These are phyloP conservation scores for Populus hybrid DNA, from an alignment of 441 rosid species.

Conservation along the genomic window DNA sequence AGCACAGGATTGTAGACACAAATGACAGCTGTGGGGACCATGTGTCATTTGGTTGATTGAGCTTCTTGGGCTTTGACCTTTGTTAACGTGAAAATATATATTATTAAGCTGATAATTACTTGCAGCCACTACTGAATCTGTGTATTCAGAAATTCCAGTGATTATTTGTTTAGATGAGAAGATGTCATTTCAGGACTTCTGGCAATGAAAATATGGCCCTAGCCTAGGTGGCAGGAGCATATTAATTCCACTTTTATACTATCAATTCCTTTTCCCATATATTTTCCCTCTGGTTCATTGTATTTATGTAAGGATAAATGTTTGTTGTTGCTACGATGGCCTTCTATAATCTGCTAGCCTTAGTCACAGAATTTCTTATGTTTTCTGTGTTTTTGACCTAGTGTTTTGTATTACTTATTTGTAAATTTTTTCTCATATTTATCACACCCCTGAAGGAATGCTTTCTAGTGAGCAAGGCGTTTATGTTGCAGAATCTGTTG, in stretches of 20 bases:
- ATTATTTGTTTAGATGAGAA: neutral
- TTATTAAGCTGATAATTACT: neutral
- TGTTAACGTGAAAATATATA: neutral
- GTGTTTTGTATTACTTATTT: neutral
- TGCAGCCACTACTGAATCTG: neutral
- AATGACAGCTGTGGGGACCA: neutral
- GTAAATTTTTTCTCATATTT: neutral
- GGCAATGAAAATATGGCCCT: neutral
- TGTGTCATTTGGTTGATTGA: neutral
- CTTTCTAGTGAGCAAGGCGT: conserved; percentile 91
- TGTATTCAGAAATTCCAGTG: neutral
- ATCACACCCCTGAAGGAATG: conserved; percentile 84
- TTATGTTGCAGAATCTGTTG: conserved; percentile 79
- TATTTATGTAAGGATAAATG: neutral
- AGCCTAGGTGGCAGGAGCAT: neutral
- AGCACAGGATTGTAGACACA: neutral
- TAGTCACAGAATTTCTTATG: neutral
- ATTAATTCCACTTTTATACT: neutral
- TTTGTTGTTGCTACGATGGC: neutral
- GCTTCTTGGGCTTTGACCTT: neutral
- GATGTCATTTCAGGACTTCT: neutral
- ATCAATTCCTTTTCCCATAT: neutral
- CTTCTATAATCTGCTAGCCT: neutral
- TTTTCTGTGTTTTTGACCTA: neutral
- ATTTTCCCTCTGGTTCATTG: neutral